These are phyloP conservation scores for Terfezia boudieri DNA, from an alignment of 495 filamentous ascomycete genomes.

Conservation along the genomic window DNA sequence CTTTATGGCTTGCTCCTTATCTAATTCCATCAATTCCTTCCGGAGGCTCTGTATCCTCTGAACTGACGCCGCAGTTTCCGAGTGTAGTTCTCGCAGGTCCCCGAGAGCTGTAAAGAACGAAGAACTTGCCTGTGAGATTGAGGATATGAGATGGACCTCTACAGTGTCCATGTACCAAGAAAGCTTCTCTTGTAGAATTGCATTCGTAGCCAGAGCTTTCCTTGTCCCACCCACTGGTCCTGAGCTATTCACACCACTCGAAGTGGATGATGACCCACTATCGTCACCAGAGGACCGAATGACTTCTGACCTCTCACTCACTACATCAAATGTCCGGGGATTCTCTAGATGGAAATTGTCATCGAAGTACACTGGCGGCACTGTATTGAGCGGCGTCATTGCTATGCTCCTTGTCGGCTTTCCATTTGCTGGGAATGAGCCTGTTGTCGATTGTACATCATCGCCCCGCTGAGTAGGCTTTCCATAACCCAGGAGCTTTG, in stretches of 20 bases:
- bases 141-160: conserved; percentile 89
- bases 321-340: conserved; percentile 84
- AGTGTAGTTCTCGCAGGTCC: conserved; percentile 70
- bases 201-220: conserved; percentile 86
- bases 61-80: conserved; percentile 81
- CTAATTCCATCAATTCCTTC: conserved; percentile 54
- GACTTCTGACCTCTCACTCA: conserved; percentile 88
- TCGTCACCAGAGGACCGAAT: conserved; percentile 33
- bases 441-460: background rate
- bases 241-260: conserved; percentile 29
- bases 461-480: conserved; percentile 1
- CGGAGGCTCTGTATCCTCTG: conserved; percentile 61
- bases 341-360: conserved; percentile 92
- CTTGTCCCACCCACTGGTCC: conserved; percentile 46
- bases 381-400: conserved; percentile 63
- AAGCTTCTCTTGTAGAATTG: conserved; percentile 95
- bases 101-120: conserved; percentile 94
- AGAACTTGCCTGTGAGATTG: conserved; percentile 80
- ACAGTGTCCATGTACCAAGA: conserved; percentile 99
- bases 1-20: conserved; percentile 66
- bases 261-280: conserved; percentile 21
- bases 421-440: conserved; percentile 4
- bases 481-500: background rate
- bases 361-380: conserved; percentile 84
- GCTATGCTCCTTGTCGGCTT: conserved; percentile 11